Percentiles rank a stretch among this genome's conserved stretches.
These are phyloP conservation scores for Exophiala aquamarina DNA, from an alignment of 2,329 filamentous ascomycete species.

Conservation along the genomic window DNA sequence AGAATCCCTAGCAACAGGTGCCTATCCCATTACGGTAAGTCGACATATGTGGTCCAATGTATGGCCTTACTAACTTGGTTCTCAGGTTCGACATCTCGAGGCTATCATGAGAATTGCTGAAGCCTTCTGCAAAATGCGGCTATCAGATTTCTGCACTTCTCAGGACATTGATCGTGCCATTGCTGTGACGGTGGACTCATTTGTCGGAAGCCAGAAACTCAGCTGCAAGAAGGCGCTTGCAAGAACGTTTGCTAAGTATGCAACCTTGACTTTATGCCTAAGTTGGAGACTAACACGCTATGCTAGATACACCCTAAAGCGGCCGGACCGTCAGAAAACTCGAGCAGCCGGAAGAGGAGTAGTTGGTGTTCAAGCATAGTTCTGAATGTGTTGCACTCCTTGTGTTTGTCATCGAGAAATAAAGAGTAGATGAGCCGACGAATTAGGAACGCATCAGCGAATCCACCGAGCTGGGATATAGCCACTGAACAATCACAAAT, in stretches of 20 bases:
- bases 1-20: conserved; percentile 88
- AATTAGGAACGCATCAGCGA: too few species aligned
- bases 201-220: conserved; percentile 94
- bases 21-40: conserved; percentile 95
- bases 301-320: conserved; percentile 25
- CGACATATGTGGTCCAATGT: background rate
- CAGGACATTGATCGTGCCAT: conserved; percentile 96
- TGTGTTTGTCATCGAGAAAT: background rate
- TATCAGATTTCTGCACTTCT: conserved; percentile 90
- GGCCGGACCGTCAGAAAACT: conserved; percentile 22
- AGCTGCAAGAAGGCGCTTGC: conserved; percentile 96
- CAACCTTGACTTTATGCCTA: conserved; percentile 31
- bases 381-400: too few species aligned
- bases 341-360: conserved; percentile 8
- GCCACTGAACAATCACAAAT: too few species aligned
- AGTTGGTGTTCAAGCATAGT: conserved; percentile 9
- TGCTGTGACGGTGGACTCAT: conserved; percentile 92
- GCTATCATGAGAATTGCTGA: conserved; percentile 96
- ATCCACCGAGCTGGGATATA: too few species aligned
- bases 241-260: conserved; percentile 94
- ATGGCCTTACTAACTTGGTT: conserved; percentile 25
- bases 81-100: conserved; percentile 90
- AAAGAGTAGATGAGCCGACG: conserved; percentile 6
- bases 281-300: conserved; percentile 4
- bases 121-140: conserved; percentile 93